A percentile compares a stretch with the other conserved stretches of the same genome.
Evolutionary conservation across 768 basidiomycete genomes (phyloP).

Genomic region (Tylopilus subfusipes): DNA sequence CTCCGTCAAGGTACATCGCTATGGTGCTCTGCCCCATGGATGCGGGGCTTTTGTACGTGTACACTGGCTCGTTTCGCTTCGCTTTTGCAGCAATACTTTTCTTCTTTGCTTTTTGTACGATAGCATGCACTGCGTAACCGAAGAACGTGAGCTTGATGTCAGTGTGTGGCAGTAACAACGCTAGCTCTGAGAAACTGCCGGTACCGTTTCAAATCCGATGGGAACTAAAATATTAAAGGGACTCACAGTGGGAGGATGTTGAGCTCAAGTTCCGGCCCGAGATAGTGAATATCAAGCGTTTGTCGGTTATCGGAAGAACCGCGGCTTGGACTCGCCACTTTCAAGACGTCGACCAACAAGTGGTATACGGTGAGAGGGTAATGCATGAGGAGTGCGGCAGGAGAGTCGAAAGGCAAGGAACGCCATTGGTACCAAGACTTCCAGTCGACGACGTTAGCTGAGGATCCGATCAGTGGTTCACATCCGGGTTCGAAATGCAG

Average conservation of each 20-base stretch:
- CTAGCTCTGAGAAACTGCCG: conserved; percentile 44
- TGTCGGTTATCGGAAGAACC: conserved; percentile 24
- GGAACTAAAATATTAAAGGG: not conserved
- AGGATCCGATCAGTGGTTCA: conserved; percentile 27
- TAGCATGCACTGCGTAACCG: conserved; percentile 31
- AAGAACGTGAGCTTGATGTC: conserved; percentile 43
- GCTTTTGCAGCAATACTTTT: conserved; percentile 32
- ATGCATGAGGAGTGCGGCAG: conserved; percentile 43
- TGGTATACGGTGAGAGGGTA: conserved; percentile 42
- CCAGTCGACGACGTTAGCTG: conserved; percentile 37
- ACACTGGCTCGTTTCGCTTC: conserved; percentile 29
- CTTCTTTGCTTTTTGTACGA: conserved; percentile 32
- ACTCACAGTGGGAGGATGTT: conserved; percentile 41
- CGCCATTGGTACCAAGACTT: conserved; percentile 46
- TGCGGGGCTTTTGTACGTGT: conserved; percentile 35
- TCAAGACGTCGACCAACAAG: conserved; percentile 35
- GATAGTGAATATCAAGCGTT: conserved; percentile 33
- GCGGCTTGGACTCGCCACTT: conserved; percentile 25
- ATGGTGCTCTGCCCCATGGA: conserved; percentile 38
- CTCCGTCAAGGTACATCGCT: conserved; percentile 34
- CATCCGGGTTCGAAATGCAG: conserved; percentile 27
- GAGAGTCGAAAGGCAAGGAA: conserved; percentile 39
- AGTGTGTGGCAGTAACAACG: conserved; percentile 42
- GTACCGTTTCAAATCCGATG: not conserved
- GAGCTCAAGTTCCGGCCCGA: conserved; percentile 41